Conservation (phyloP, 768 basidiomycete genomes). For the Russula abietina region DNA sequence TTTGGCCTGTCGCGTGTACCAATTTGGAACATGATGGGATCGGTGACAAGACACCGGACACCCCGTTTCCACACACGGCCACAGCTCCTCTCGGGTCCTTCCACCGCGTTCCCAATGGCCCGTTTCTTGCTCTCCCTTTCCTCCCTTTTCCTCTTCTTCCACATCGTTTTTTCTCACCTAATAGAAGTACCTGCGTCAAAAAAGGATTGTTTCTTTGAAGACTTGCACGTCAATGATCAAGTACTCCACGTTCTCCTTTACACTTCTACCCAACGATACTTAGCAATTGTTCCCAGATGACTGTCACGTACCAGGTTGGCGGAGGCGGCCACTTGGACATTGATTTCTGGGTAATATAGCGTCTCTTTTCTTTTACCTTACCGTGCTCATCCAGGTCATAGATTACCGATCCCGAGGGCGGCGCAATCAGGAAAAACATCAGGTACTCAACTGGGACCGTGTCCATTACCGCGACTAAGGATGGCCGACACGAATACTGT, state of each 20-base stretch:
- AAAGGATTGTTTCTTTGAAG: constrained; percentile 96
- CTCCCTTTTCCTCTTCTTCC: constrained; percentile 32
- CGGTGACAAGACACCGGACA: constrained; percentile 19
- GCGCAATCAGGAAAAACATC: constrained; percentile 68
- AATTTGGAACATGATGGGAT: constrained; percentile 10
- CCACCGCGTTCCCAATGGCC: constrained; percentile 30
- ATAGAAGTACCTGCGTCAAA: constrained; percentile 70
- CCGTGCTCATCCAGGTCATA: constrained; percentile 32
- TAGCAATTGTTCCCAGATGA: constrained; percentile 60
- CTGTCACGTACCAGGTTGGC: constrained; percentile 97
- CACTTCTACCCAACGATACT: not conserved
- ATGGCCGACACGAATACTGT: constrained; percentile 91
- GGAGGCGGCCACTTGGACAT: constrained; percentile 96
- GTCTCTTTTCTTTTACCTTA: not conserved
- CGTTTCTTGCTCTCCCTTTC: constrained; percentile 40
- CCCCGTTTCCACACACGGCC: not conserved
- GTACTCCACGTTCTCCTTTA: constrained; percentile 34
- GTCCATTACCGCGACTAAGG: constrained; percentile 78
- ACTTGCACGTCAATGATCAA: constrained; percentile 87
- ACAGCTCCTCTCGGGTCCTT: constrained; percentile 4
- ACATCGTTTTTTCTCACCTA: constrained; percentile 53
- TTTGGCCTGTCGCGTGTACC: constrained; percentile 26
- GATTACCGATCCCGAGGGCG: constrained; percentile 73
- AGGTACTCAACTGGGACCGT: constrained; percentile 85
- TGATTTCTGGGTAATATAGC: constrained; percentile 79